Base-by-base conservation (phyloP, 495 filamentous ascomycete genomes). In the Clavariopsis aquatica region DNA sequence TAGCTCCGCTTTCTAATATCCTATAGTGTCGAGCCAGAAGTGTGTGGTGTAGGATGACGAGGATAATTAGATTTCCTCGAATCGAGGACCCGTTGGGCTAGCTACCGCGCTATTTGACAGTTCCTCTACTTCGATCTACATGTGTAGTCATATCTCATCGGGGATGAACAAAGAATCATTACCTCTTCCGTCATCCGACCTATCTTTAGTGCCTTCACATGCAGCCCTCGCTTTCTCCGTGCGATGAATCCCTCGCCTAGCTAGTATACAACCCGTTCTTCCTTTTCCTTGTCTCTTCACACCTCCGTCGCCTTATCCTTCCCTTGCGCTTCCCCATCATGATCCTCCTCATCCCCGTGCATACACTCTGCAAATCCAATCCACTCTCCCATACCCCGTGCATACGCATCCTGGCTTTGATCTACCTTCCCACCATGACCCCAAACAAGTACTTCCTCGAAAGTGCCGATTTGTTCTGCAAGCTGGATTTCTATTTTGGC, bases 381-480 rank as follows among this genome's bases (percentile, higher is more conserved):
- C 93, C 93, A 97, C 75, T 98, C 93, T 72, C 89, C 85, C 63
- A 95, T 78, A 0, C 83, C 82, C 70, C 80, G 78, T 15, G 85
- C 74, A 74, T 87, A 85, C 27, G 76, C 76, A 76, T 90, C 86
- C 7, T 70, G 74, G 7, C 52, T 73, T 53, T 47, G 31, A 45
- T 67, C 58, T 23, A 68, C 51, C 53, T 12, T 24, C n/a, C 54
- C 60, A 0, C 65, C 88, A 76, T 97, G 94, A 0, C 82, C 89
- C 93, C 93, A 98, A 23, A 96, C 81, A 15, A 91, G 75, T 46
- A 96, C 71, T 22, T 89, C 81, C 15, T 92, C 84, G 73, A 98
- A 97, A n/a, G 80, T 77, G 2, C 79, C 83, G 31, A 84, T 78
- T 46, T 85, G 83, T 67, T 90, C 82, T 1, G 87, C 76, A 24